Evolutionary conservation across 2,329 filamentous ascomycete genomes (phyloP).

Genomic region (Cordyceps militaris): DNA sequence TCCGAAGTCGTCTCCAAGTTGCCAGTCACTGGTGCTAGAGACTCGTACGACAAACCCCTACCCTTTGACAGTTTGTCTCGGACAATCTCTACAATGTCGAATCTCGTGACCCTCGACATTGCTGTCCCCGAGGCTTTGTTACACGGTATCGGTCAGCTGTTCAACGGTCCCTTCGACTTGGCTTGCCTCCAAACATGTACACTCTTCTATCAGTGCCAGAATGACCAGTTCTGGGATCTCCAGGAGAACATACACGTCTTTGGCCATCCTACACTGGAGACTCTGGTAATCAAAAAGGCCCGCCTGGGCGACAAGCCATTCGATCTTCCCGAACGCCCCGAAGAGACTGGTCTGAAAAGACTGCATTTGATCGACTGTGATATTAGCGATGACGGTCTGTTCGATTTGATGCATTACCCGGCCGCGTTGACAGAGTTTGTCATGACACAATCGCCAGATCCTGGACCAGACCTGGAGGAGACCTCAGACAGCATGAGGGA

Average conservation of each 20-base stretch:
- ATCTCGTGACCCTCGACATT: slow-evolving; percentile 40
- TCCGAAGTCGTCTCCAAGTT: slow-evolving; percentile 33
- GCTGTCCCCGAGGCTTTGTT: slow-evolving; percentile 37
- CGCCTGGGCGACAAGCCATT: slow-evolving; percentile 41
- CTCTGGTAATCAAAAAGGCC: slow-evolving; percentile 36
- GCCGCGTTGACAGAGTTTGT: slow-evolving; percentile 39
- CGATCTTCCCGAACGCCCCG: slow-evolving; percentile 40
- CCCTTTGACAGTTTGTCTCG: slow-evolving; percentile 38
- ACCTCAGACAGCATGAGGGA: slow-evolving; percentile 40
- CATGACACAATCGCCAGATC: slow-evolving; percentile 37
- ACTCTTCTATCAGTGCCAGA: slow-evolving; percentile 39
- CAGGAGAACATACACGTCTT: slow-evolving; percentile 47
- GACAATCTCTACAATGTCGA: slow-evolving; percentile 43
- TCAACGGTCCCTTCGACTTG: slow-evolving; percentile 44
- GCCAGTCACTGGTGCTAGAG: slow-evolving; percentile 21
- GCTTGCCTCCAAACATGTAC: slow-evolving; percentile 40
- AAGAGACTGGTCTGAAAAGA: slow-evolving; percentile 36
- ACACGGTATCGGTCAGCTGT: slow-evolving; percentile 40
- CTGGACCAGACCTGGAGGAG: slow-evolving; percentile 37
- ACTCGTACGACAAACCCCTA: neutral
- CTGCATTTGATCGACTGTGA: slow-evolving; percentile 44
- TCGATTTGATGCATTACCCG: slow-evolving; percentile 35
- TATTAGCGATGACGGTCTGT: slow-evolving; percentile 37
- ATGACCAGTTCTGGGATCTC: slow-evolving; percentile 42
- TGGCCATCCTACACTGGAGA: slow-evolving; percentile 41